A percentile compares a stretch with the other conserved stretches of the same genome.
phyloP scores from a whole-genome alignment of 2,329 filamentous ascomycete genomes.

The Chrysosporium queenslandicum region DNA sequence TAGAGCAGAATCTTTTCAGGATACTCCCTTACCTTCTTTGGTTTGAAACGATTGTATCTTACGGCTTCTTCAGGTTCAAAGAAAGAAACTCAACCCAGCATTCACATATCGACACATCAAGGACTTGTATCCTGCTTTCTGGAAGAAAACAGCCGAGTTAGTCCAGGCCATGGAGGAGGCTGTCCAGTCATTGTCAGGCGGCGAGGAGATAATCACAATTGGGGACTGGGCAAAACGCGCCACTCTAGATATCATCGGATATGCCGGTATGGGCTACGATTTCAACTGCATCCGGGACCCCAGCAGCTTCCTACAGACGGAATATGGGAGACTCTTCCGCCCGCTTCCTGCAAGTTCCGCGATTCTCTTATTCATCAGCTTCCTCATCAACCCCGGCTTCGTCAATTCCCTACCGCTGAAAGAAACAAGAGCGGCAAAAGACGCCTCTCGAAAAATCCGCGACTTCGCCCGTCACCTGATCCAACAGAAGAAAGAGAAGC shows the following conservation, averaged over 20 bases:
- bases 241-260: conserved; percentile 65
- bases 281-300: conserved; percentile 54
- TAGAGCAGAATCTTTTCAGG: too few relatives aligned
- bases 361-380: conserved; percentile 3
- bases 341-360: conserved; percentile 15
- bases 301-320: conserved; percentile 43
- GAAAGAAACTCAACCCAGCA: conserved; percentile 69
- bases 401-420: conserved; percentile 56
- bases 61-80: conserved; percentile 44
- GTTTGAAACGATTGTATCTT: too few relatives aligned
- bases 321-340: conserved; percentile 25
- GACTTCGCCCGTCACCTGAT: conserved; percentile 59
- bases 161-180: conserved; percentile 49
- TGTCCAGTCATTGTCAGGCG: conserved; percentile 27
- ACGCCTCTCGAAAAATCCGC: conserved; percentile 52
- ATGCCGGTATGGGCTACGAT: conserved; percentile 61
- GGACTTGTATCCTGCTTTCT: conserved; percentile 74
- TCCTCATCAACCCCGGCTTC: conserved; percentile 54
- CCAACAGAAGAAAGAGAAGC: conserved; percentile 53
- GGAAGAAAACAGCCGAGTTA: conserved; percentile 62
- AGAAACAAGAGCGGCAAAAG: conserved; percentile 55
- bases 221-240: conserved; percentile 55
- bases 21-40: too few relatives aligned
- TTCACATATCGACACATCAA: conserved; percentile 83
- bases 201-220: conserved; percentile 45